Percentiles rank a stretch among this genome's conserved stretches.
Conservation (phyloP, 768 basidiomycete species). For the Xerocomus spinulosus region DNA sequence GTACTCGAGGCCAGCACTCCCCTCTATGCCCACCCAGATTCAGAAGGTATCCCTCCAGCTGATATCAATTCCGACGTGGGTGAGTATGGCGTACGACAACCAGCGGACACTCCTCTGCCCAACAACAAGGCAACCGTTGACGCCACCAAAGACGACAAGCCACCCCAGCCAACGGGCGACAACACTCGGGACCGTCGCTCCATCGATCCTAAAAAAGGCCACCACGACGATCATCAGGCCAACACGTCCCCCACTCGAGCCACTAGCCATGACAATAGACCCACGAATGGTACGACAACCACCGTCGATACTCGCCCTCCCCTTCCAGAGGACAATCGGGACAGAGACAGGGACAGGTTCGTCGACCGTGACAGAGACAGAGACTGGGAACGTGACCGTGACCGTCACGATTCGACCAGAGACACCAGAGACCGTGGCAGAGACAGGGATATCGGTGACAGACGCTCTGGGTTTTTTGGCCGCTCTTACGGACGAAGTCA, state of each 20-base stretch:
- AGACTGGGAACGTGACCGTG: constrained; percentile 36
- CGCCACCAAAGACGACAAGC: constrained; percentile 30
- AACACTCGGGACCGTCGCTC: constrained; percentile 27
- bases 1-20: constrained; percentile 4
- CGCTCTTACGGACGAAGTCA: constrained; percentile 39
- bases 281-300: constrained; percentile 7
- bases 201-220: constrained; percentile 29
- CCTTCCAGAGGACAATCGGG: constrained; percentile 30
- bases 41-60: constrained; percentile 4
- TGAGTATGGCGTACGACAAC: constrained; percentile 29
- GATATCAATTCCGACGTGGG: constrained; percentile 18
- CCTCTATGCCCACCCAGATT: constrained; percentile 11
- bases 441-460: constrained; percentile 36
- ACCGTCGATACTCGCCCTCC: constrained; percentile 13
- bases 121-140: constrained; percentile 20
- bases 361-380: constrained; percentile 31
- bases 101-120: constrained; percentile 19
- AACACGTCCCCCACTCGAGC: constrained; percentile 10
- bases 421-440: constrained; percentile 28
- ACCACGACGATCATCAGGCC: constrained; percentile 25
- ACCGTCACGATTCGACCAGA: constrained; percentile 20
- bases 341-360: constrained; percentile 31
- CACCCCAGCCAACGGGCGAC: constrained; percentile 20
- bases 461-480: constrained; percentile 35
- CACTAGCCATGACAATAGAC: constrained; percentile 10